Conservation (phyloP, 73 alveolate species). For the Stentor coeruleus region DNA sequence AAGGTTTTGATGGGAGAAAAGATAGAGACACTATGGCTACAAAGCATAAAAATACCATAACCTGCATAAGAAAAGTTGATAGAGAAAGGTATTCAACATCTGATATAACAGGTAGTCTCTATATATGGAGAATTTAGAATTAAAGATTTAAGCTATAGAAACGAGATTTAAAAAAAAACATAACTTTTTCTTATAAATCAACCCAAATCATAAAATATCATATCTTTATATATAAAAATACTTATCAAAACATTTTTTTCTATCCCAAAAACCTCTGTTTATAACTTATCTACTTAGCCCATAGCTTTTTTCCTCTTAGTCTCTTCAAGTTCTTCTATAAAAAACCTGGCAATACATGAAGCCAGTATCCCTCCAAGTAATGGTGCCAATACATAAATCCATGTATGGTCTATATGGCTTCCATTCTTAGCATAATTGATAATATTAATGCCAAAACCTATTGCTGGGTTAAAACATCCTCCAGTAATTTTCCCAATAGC, state of each 20-base stretch:
- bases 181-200: too few relatives aligned
- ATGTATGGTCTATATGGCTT: neutral
- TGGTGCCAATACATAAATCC: conserved; percentile 20
- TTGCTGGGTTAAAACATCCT: conserved; percentile 30
- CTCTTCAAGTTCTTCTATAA: neutral
- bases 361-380: neutral
- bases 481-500: conserved; percentile 27
- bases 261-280: too few relatives aligned
- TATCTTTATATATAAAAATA: too few relatives aligned
- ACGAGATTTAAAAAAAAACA: too few relatives aligned
- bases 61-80: neutral
- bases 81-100: neutral
- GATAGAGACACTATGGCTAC: neutral
- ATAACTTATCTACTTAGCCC: too few relatives aligned
- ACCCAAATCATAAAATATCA: too few relatives aligned
- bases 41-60: neutral
- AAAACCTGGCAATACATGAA: neutral
- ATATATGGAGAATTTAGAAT: neutral
- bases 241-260: too few relatives aligned
- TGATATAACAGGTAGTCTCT: neutral
- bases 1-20: neutral
- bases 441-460: neutral
- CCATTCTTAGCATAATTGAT: conserved; percentile 4
- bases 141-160: too few relatives aligned
- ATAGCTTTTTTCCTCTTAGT: too few relatives aligned